A percentile compares a stretch with the other conserved stretches of the same genome.
phyloP scores from a whole-genome alignment of 106 monocot species.

The Narthecium ossifragum region DNA sequence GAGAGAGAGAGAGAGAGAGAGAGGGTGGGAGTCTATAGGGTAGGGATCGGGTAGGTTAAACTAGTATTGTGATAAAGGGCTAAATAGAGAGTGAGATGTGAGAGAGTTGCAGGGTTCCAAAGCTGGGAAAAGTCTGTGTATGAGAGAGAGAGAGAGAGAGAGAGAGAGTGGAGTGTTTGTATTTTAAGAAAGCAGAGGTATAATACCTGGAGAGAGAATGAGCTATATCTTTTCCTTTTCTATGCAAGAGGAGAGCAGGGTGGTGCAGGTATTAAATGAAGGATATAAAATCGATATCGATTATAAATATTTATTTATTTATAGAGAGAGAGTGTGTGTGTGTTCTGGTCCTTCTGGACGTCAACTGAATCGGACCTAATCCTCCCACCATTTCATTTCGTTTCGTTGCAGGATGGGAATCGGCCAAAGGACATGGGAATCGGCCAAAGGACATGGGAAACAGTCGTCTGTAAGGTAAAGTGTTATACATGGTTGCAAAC shows the following conservation, averaged over 20 bases:
- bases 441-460: too few species aligned
- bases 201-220: constrained; percentile 14
- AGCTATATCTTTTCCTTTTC: constrained; percentile 12
- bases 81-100: neutral
- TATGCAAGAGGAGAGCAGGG: constrained; percentile 8
- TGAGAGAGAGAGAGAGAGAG: neutral
- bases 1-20: neutral
- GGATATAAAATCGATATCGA: too few species aligned
- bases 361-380: too few species aligned
- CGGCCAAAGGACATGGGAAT: too few species aligned
- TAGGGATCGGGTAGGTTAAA: neutral
- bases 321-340: too few species aligned
- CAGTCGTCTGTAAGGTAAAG: too few species aligned
- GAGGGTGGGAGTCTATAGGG: neutral
- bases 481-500: too few species aligned
- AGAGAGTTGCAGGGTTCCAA: neutral
- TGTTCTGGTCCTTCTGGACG: too few species aligned
- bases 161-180: constrained; percentile 1
- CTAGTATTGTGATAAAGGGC: neutral
- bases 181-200: constrained; percentile 14
- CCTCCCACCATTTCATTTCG: too few species aligned
- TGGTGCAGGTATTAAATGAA: constrained; percentile 13
- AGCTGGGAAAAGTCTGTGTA: neutral
- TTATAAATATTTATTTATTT: too few species aligned
- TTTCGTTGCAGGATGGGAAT: too few species aligned